Evolutionary conservation across 176 grass and related monocot species (phyloP).

Genomic region (Triticum timopheevii): DNA sequence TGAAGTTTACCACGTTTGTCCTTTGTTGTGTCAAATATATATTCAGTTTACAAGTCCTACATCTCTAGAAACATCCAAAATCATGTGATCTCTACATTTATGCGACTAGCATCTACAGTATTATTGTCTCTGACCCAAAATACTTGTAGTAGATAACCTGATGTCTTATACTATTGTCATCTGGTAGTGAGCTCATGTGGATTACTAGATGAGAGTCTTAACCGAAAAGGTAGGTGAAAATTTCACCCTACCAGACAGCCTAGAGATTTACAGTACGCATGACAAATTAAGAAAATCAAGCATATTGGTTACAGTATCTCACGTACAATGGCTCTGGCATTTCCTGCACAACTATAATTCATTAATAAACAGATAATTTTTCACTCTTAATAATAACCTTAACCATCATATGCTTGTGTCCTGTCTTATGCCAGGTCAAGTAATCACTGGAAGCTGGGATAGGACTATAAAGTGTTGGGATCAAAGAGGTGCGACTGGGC

Average conservation of each 20-base stretch:
- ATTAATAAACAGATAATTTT: not conserved
- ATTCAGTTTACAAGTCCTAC: not conserved
- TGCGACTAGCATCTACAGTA: not conserved
- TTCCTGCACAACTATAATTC: not conserved
- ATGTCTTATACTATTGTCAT: constrained; percentile 1
- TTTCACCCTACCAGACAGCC: not conserved
- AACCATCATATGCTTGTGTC: not conserved
- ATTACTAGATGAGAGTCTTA: not conserved
- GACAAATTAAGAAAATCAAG: not conserved
- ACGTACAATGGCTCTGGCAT: not conserved
- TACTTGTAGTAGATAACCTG: not conserved
- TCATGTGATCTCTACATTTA: not conserved
- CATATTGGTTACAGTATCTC: not conserved
- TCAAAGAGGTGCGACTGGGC: constrained; percentile 49
- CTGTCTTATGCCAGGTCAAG: constrained; percentile 52
- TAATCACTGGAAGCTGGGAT: constrained; percentile 78
- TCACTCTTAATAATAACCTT: constrained; percentile 10
- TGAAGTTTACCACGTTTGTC: not conserved
- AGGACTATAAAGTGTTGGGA: constrained; percentile 70
- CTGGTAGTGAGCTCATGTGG: not conserved
- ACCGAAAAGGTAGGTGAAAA: not conserved
- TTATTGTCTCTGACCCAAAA: not conserved
- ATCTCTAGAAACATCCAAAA: not conserved
- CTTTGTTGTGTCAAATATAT: not conserved
- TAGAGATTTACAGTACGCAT: not conserved